These are phyloP conservation scores for Lasiodiplodia hormozganensis DNA, from an alignment of 2,329 filamentous ascomycete genomes.

Conservation along the genomic window DNA sequence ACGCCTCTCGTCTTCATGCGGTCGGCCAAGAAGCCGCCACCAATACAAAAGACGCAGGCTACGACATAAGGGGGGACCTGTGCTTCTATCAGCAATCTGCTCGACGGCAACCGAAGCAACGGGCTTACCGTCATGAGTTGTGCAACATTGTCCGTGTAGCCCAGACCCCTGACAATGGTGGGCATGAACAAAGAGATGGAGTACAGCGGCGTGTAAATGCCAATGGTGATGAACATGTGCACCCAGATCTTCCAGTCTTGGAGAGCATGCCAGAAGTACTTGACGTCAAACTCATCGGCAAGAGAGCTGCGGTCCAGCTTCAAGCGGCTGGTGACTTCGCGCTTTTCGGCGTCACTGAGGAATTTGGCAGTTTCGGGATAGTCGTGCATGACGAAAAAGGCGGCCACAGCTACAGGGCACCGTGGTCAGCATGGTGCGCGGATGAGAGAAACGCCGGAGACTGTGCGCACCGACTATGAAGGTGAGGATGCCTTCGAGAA, in stretches of 20 bases:
- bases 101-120: neutral
- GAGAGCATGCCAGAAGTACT: slow-evolving; percentile 47
- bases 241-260: slow-evolving; percentile 54
- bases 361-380: slow-evolving; percentile 66
- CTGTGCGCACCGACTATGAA: slow-evolving; percentile 38
- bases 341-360: slow-evolving; percentile 56
- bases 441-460: too few species aligned
- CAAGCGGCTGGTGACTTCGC: slow-evolving; percentile 56
- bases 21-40: slow-evolving; percentile 41
- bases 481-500: slow-evolving; percentile 41
- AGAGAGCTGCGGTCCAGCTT: slow-evolving; percentile 36
- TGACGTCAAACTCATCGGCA: slow-evolving; percentile 47
- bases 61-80: slow-evolving; percentile 65
- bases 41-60: slow-evolving; percentile 46
- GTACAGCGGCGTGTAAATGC: slow-evolving; percentile 52
- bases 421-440: neutral
- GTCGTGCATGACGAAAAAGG: slow-evolving; percentile 62
- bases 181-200: slow-evolving; percentile 55
- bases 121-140: slow-evolving; percentile 63
- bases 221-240: slow-evolving; percentile 50
- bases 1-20: slow-evolving; percentile 20
- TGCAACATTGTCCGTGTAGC: slow-evolving; percentile 66
- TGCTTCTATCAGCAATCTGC: neutral
- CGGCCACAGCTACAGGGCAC: slow-evolving; percentile 32
- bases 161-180: slow-evolving; percentile 70